Conservation (phyloP, 352 stramenopile genomes). For the Phytophthora pseudosyringae region DNA sequence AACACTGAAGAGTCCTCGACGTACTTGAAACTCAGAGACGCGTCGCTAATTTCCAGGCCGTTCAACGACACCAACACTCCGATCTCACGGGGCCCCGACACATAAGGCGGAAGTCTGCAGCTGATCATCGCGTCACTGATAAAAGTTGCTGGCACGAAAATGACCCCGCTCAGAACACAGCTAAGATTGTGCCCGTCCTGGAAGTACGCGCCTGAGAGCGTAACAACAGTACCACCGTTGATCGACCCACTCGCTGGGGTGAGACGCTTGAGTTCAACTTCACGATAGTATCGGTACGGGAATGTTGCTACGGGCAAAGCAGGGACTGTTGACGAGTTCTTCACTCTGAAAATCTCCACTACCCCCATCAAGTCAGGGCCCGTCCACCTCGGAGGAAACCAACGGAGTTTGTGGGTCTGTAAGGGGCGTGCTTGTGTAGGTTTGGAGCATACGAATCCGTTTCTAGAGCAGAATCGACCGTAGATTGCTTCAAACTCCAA, state of each 20-base stretch:
- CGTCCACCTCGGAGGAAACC: constrained; percentile 30
- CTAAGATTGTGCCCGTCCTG: constrained; percentile 32
- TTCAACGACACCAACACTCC: constrained; percentile 43
- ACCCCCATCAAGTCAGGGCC: constrained; percentile 20
- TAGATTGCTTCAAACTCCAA: constrained; percentile 9
- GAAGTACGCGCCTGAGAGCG: constrained; percentile 43
- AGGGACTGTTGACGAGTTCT: background rate
- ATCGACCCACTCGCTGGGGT: constrained; percentile 31
- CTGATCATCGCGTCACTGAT: constrained; percentile 38
- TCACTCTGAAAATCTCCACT: constrained; percentile 33
- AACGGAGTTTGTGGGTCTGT: constrained; percentile 15
- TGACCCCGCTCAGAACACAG: constrained; percentile 41
- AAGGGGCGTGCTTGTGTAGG: background rate
- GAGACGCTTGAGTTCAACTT: constrained; percentile 31
- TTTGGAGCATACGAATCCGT: constrained; percentile 28
- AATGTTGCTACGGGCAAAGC: constrained; percentile 21
- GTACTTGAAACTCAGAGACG: constrained; percentile 35
- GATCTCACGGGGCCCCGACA: constrained; percentile 17
- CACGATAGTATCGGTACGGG: constrained; percentile 42
- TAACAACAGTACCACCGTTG: constrained; percentile 39
- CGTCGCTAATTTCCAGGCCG: constrained; percentile 37
- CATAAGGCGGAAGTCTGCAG: constrained; percentile 32
- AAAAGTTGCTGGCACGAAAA: constrained; percentile 33
- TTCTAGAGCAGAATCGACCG: constrained; percentile 35
- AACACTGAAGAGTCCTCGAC: constrained; percentile 36